These are phyloP conservation scores for Tubosaeta sp. DNA, from an alignment of 768 basidiomycete genomes.

Conservation along the genomic window DNA sequence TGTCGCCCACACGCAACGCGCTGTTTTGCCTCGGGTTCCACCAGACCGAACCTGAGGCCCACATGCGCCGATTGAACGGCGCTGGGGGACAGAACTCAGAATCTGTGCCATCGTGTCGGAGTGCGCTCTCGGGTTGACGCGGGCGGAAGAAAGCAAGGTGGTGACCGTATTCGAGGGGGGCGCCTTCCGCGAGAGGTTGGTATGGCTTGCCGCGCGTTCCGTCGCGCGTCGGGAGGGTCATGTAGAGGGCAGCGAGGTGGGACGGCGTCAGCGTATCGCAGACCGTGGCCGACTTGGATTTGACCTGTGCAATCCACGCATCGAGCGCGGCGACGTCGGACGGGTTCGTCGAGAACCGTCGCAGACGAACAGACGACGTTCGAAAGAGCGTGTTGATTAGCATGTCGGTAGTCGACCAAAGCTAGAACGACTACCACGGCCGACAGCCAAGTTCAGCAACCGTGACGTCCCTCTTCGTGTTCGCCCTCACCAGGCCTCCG, in stretches of 20 bases:
- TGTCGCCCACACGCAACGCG: conserved; percentile 52
- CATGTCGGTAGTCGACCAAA: too few relatives aligned
- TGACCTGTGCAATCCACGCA: conserved; percentile 45
- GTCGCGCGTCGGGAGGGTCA: conserved; percentile 72
- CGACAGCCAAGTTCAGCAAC: too few relatives aligned
- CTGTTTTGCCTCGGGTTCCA: conserved; percentile 44
- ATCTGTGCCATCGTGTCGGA: conserved; percentile 71
- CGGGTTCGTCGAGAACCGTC: conserved; percentile 13
- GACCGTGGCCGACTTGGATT: conserved; percentile 41
- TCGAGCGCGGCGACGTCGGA: conserved; percentile 35
- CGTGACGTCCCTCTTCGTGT: conserved; percentile 2
- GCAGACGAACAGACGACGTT: background rate
- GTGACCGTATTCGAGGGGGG: conserved; percentile 55
- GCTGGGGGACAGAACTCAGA: conserved; percentile 66
- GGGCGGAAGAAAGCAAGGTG: conserved; percentile 75
- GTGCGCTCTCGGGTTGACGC: conserved; percentile 48
- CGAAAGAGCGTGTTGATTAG: background rate
- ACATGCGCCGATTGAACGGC: conserved; percentile 78
- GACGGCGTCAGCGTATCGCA: conserved; percentile 50
- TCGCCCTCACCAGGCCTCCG: conserved; percentile 25
- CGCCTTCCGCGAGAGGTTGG: conserved; percentile 36
- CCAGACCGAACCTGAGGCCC: conserved; percentile 66
- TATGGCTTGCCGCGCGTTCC: conserved; percentile 43
- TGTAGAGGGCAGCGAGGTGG: conserved; percentile 59
- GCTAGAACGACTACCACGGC: too few relatives aligned